Evolutionary conservation across 805 yeast genomes (phyloP).

Genomic region (Saccharomycopsis fodiens): DNA sequence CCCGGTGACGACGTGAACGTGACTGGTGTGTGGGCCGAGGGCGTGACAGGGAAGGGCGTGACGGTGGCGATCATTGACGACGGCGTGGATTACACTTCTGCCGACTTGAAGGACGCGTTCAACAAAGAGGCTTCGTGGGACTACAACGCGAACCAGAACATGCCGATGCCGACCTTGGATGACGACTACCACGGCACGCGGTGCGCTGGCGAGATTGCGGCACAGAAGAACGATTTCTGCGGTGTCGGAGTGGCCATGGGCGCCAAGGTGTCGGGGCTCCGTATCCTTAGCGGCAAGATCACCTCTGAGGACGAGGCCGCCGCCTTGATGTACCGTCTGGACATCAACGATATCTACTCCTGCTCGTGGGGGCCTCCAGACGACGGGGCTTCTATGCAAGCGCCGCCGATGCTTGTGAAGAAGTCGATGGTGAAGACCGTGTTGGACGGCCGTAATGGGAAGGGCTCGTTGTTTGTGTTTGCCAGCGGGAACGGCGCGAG

Average conservation of each 20-base stretch:
- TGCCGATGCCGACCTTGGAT: slow-evolving; percentile 71
- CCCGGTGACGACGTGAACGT: slow-evolving; percentile 87
- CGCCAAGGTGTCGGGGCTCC: slow-evolving; percentile 80
- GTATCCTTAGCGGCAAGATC: slow-evolving; percentile 77
- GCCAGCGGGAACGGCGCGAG: slow-evolving; percentile 94
- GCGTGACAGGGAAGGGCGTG: slow-evolving; percentile 73
- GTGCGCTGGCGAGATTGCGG: slow-evolving; percentile 97
- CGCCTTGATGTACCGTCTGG: slow-evolving; percentile 72
- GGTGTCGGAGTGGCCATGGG: slow-evolving; percentile 96
- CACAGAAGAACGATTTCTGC: slow-evolving; percentile 73
- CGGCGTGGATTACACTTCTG: slow-evolving; percentile 78
- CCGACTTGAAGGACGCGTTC: slow-evolving; percentile 65
- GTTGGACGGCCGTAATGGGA: slow-evolving; percentile 68
- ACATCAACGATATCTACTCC: slow-evolving; percentile 85
- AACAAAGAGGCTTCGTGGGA: slow-evolving; percentile 85
- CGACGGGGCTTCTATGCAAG: slow-evolving; percentile 80
- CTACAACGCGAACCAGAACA: slow-evolving; percentile 64
- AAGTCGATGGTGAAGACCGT: slow-evolving; percentile 82
- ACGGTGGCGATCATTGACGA: slow-evolving; percentile 91
- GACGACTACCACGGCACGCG: slow-evolving; percentile 96
- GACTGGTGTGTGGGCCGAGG: slow-evolving; percentile 73
- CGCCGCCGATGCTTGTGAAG: slow-evolving; percentile 70
- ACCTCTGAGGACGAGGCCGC: slow-evolving; percentile 88
- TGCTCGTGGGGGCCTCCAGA: slow-evolving; percentile 99
- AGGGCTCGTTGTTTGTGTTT: slow-evolving; percentile 87